phyloP scores from a whole-genome alignment of 2,329 filamentous ascomycete genomes.

The Microdochium nivale region DNA sequence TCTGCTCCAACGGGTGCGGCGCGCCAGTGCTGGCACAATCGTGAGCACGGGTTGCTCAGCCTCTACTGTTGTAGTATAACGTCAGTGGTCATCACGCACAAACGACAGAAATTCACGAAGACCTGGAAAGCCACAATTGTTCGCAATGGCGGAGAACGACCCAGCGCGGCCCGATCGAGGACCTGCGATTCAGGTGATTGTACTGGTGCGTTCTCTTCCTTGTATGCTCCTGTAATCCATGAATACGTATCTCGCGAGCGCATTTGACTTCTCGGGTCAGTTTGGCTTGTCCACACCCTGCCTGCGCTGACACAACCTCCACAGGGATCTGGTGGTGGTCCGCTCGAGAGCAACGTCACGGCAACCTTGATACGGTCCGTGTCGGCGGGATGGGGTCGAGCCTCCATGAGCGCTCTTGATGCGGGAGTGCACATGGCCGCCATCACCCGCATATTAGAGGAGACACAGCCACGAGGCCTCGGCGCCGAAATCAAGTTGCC shows the following conservation, averaged over 20 bases:
- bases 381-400: constrained; percentile 68
- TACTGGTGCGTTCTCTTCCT: constrained; percentile 51
- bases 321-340: constrained; percentile 84
- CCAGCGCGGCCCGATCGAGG: constrained; percentile 7
- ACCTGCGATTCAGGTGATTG: constrained; percentile 63
- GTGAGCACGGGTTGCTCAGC: no score
- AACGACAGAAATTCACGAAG: background rate
- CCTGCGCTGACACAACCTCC: constrained; percentile 16
- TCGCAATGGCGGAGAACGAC: background rate
- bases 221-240: background rate
- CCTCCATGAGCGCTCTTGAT: constrained; percentile 85
- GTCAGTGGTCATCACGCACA: constrained; percentile 12
- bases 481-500: constrained; percentile 30
- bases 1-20: no score
- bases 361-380: constrained; percentile 81
- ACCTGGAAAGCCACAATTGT: background rate
- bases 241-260: background rate
- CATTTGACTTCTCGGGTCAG: background rate
- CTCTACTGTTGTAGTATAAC: constrained; percentile 4
- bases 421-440: constrained; percentile 82
- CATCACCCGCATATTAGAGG: constrained; percentile 70
- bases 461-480: constrained; percentile 31
- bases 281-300: constrained; percentile 3
- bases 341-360: constrained; percentile 81
- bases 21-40: no score